Base-by-base conservation (phyloP, 2,329 filamentous ascomycete genomes). In the Zasmidium angulare region DNA sequence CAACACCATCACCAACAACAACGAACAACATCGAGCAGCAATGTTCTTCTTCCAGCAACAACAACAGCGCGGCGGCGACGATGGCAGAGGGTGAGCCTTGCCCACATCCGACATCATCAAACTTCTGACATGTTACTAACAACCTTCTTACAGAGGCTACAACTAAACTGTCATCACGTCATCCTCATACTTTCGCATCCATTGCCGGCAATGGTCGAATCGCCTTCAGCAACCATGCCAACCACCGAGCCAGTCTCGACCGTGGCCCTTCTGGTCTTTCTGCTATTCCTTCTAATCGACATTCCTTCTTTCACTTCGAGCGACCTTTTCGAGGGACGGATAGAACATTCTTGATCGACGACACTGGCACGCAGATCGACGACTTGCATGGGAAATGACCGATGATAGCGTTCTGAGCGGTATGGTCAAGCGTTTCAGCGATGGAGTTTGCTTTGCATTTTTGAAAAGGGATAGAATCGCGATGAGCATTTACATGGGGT, bases 81-180 rank as follows among this genome's bases (percentile, higher is more conserved):
- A 71, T 52, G 68, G 69, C 60, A 63, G 69, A 67, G 69, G 69
- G 69, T 70, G 48, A 59, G 65, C 26, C 26, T 6, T 29, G 56
- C 21, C 22, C 11, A 26, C 29, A 47, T 10, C 43, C 11, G 40
- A 47, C 47, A 12, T 7, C n/a, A 43, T 11, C 26, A 29, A 29
- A 29, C 26, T 11, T 17, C 36, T 43, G 7, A 43, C 6, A 19
- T 19, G 2, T 23, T 49, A 60, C 61, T 70, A 67, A 67, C 65
- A 63, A 46, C 20, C 40, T 19, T 48, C 55, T 31, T 48, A 51
- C 50, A 64, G 59, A 29, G 62, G 62, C 55, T 65, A 63, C 64
- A 63, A 65, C 57, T 63, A 46, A 52, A 11, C 6, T 20, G 43
- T 14, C n/a, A 9, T 24, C 20, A 20, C 53, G 50, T 46, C 36